These are phyloP conservation scores for Trametes hirsuta DNA, from an alignment of 1,284 basidiomycete species.

Conservation along the genomic window DNA sequence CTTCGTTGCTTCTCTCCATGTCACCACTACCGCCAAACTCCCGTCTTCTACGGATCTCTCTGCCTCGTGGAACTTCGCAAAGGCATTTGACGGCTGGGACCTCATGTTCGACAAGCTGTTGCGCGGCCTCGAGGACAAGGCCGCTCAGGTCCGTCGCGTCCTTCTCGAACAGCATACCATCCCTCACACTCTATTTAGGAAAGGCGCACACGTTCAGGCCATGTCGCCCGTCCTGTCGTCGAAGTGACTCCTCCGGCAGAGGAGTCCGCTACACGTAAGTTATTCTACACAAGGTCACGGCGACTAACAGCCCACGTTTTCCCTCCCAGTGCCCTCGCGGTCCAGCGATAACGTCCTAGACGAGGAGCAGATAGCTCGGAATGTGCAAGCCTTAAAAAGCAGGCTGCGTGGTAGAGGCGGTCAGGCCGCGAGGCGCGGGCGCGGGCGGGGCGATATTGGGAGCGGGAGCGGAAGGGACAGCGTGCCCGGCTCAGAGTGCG, in stretches of 20 bases:
- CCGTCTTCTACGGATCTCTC: conserved; percentile 40
- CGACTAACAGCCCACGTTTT: background rate
- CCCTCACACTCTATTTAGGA: conserved; percentile 48
- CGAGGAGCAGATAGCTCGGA: conserved; percentile 89
- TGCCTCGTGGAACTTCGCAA: conserved; percentile 66
- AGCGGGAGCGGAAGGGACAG: conserved; percentile 68
- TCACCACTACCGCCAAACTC: conserved; percentile 50
- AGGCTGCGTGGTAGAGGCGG: conserved; percentile 74
- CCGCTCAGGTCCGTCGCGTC: conserved; percentile 55
- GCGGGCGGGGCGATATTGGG: conserved; percentile 52
- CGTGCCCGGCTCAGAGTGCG: conserved; percentile 66
- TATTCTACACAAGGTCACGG: background rate
- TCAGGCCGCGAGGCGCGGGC: conserved; percentile 55
- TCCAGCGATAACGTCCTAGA: conserved; percentile 64
- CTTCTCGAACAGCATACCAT: conserved; percentile 4
- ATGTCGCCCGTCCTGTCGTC: conserved; percentile 42
- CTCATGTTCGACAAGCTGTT: conserved; percentile 79
- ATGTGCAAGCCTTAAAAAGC: conserved; percentile 89
- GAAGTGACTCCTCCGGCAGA: conserved; percentile 59
- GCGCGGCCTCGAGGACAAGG: conserved; percentile 75
- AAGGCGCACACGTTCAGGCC: conserved; percentile 63
- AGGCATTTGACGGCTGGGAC: conserved; percentile 84
- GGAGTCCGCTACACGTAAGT: conserved; percentile 58
- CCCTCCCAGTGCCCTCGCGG: conserved; percentile 56
- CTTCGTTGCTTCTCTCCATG: conserved; percentile 81